These are phyloP conservation scores for Salinomyces thailandicus DNA, from an alignment of 2,329 filamentous ascomycete species.

Conservation along the genomic window DNA sequence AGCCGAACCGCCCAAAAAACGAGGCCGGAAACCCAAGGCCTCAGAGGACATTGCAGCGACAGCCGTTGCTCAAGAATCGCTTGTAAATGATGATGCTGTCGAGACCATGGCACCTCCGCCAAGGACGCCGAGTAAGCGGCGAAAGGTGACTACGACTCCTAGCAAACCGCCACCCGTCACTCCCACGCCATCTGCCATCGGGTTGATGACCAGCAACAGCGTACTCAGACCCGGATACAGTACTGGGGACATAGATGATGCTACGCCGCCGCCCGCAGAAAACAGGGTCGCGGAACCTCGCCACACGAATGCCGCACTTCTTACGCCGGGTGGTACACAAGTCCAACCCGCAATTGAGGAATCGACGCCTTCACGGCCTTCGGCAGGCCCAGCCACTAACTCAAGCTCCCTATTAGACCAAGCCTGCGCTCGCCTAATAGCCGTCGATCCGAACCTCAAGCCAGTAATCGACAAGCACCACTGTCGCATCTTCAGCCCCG, in stretches of 20 bases:
- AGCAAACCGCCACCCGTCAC: conserved; percentile 31
- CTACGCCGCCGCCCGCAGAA: conserved; percentile 16
- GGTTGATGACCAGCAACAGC: conserved; percentile 33
- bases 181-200: conserved; percentile 41
- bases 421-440: conserved; percentile 64
- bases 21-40: conserved; percentile 13
- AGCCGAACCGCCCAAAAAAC: conserved; percentile 15
- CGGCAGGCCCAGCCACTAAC: conserved; percentile 30
- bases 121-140: conserved; percentile 20
- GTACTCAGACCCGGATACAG: conserved; percentile 24
- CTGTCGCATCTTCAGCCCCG: conserved; percentile 70
- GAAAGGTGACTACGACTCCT: conserved; percentile 15
- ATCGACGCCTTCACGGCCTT: conserved; percentile 25
- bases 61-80: conserved; percentile 8
- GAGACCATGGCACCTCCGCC: conserved; percentile 23
- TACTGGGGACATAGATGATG: conserved; percentile 31
- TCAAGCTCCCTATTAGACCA: conserved; percentile 61
- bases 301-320: conserved; percentile 56
- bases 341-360: conserved; percentile 42
- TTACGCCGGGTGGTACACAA: conserved; percentile 61
- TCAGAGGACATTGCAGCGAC: conserved; percentile 11
- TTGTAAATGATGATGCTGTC: conserved; percentile 6
- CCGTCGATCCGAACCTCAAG: conserved; percentile 60
- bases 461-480: conserved; percentile 61
- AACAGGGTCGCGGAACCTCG: conserved; percentile 53